These are phyloP conservation scores for Pharus latifolius DNA, from an alignment of 176 grass and related monocot genomes.

Conservation along the genomic window DNA sequence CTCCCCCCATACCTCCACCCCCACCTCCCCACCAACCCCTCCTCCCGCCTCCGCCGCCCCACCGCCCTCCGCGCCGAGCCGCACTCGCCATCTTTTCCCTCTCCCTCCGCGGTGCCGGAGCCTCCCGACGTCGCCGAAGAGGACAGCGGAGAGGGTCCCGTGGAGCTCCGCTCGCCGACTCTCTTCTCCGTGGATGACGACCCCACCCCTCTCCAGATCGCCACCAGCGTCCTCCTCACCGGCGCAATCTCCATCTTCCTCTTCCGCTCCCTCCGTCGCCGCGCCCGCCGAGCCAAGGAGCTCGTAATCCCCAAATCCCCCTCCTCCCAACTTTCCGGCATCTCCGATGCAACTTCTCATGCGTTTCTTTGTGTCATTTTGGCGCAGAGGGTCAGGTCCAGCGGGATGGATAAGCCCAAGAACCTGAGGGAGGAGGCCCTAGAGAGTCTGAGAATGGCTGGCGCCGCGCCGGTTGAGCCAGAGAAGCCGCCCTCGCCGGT, in stretches of 20 bases:
- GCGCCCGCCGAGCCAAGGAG: slow-evolving; percentile 80
- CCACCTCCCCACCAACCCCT: background rate
- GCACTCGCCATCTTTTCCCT: background rate
- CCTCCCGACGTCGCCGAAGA: background rate
- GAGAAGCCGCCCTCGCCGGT: slow-evolving; percentile 52
- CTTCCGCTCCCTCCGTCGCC: slow-evolving; percentile 84
- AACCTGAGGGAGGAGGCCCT: slow-evolving; percentile 64
- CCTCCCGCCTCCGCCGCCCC: background rate
- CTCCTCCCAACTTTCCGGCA: background rate
- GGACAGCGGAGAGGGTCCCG: slow-evolving; percentile 30
- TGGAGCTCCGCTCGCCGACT: slow-evolving; percentile 36
- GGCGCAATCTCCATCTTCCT: slow-evolving; percentile 81
- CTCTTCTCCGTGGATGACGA: slow-evolving; percentile 63
- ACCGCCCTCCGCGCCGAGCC: slow-evolving; percentile 3
- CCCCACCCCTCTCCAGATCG: slow-evolving; percentile 56
- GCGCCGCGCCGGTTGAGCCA: slow-evolving; percentile 34
- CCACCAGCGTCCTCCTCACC: slow-evolving; percentile 81
- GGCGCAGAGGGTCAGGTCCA: slow-evolving; percentile 57
- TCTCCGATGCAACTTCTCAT: background rate
- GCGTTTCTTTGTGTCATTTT: background rate
- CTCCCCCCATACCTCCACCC: background rate
- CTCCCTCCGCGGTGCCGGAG: background rate
- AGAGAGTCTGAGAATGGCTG: slow-evolving; percentile 48
- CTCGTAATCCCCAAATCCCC: slow-evolving; percentile 31
- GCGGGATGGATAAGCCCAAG: slow-evolving; percentile 44